Evolutionary conservation across 257 asterid genomes (phyloP).

Genomic region (Solanum virginianum): DNA sequence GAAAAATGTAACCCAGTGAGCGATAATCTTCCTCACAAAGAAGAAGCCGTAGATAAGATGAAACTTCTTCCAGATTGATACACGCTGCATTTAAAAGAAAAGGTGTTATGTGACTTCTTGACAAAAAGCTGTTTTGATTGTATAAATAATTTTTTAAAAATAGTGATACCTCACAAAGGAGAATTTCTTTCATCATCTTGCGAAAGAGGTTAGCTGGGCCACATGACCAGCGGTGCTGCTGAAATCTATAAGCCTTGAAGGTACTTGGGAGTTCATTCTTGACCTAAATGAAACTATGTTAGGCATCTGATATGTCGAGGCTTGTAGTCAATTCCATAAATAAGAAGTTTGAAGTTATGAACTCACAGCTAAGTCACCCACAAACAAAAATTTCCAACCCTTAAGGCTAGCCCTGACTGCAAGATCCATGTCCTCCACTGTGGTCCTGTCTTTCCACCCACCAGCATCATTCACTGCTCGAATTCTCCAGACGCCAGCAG

Average conservation of each 20-base stretch:
- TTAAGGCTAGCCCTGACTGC: conserved; percentile 72
- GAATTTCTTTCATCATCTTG: conserved; percentile 64
- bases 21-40: conserved; percentile 88
- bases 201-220: conserved; percentile 87
- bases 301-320: conserved; percentile 5
- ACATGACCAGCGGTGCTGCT: conserved; percentile 91
- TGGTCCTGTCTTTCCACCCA: conserved; percentile 78
- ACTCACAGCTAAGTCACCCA: conserved; percentile 58
- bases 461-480: conserved; percentile 61
- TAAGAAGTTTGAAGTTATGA: background rate
- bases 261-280: conserved; percentile 86
- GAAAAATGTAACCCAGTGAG: conserved; percentile 91
- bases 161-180: conserved; percentile 41
- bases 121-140: background rate
- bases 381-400: conserved; percentile 68
- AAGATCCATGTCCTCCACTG: conserved; percentile 83
- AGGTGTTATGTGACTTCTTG: background rate
- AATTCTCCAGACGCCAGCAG: conserved; percentile 71
- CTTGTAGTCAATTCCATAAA: background rate
- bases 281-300: conserved; percentile 34
- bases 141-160: background rate
- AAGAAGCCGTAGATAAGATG: conserved; percentile 67
- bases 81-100: conserved; percentile 46
- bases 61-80: conserved; percentile 58
- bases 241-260: conserved; percentile 75